Evolutionary conservation across 441 rosid genomes (phyloP).

Genomic region (Gossypium trilobum): DNA sequence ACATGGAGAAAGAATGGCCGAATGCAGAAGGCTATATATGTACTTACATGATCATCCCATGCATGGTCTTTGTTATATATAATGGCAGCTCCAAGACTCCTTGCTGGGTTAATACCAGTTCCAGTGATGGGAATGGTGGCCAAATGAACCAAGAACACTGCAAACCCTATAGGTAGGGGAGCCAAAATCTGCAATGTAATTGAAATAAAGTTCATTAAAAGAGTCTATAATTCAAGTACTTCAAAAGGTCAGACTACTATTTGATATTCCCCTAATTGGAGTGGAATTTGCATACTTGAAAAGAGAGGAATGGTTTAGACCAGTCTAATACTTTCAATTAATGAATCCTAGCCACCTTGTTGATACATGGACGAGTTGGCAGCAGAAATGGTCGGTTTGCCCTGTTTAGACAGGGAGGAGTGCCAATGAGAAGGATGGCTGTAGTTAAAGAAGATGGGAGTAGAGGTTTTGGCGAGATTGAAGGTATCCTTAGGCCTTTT

Average conservation of each 20-base stretch:
- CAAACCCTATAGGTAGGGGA: conserved; percentile 81
- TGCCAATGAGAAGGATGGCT: too few relatives aligned
- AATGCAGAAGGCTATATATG: neutral
- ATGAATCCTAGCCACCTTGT: too few relatives aligned
- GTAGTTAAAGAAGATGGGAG: too few relatives aligned
- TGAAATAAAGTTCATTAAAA: neutral
- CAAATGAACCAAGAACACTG: conserved; percentile 58
- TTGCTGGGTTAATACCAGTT: conserved; percentile 73
- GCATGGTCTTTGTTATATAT: conserved; percentile 55
- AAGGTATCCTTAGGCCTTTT: too few relatives aligned
- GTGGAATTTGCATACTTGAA: too few relatives aligned
- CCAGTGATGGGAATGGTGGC: too few relatives aligned
- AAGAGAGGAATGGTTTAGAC: too few relatives aligned
- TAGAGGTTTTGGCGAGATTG: too few relatives aligned
- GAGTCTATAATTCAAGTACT: neutral
- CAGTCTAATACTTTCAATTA: too few relatives aligned
- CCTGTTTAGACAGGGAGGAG: too few relatives aligned
- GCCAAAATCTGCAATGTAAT: conserved; percentile 52
- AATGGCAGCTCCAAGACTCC: conserved; percentile 86
- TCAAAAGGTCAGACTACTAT: neutral
- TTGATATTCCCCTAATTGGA: neutral
- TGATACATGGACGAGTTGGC: too few relatives aligned
- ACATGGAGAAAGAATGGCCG: neutral
- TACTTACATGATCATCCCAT: conserved; percentile 66
- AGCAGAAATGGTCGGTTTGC: too few relatives aligned